These are phyloP conservation scores for Nothophoma quercina DNA, from an alignment of 2,329 filamentous ascomycete genomes.

Conservation along the genomic window DNA sequence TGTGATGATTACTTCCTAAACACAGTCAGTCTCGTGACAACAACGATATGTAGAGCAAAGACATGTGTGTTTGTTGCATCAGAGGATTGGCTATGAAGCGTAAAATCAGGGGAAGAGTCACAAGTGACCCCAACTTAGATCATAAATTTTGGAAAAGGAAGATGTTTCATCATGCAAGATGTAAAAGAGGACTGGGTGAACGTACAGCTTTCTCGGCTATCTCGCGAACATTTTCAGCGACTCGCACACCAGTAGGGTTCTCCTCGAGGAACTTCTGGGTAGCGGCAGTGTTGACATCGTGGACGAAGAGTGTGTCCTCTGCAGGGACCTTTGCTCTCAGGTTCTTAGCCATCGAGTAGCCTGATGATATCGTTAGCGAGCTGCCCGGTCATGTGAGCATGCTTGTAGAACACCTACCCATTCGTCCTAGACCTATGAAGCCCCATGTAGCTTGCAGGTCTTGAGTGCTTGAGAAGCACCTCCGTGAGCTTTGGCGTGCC, in stretches of 20 bases:
- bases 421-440: slow-evolving; percentile 60
- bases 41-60: slow-evolving; percentile 10
- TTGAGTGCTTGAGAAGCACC: slow-evolving; percentile 55
- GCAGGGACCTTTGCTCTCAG: slow-evolving; percentile 70
- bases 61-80: slow-evolving; percentile 48
- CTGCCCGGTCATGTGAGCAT: slow-evolving; percentile 30
- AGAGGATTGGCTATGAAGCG: slow-evolving; percentile 78
- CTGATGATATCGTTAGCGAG: slow-evolving; percentile 50
- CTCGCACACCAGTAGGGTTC: slow-evolving; percentile 59
- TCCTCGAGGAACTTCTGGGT: slow-evolving; percentile 66
- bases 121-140: slow-evolving; percentile 76
- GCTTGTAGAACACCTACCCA: slow-evolving; percentile 51
- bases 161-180: slow-evolving; percentile 57
- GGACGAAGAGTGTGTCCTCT: slow-evolving; percentile 68
- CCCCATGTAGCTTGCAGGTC: slow-evolving; percentile 56
- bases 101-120: slow-evolving; percentile 68
- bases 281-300: slow-evolving; percentile 69
- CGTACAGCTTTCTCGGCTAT: slow-evolving; percentile 73
- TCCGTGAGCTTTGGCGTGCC: slow-evolving; percentile 36
- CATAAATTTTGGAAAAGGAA: slow-evolving; percentile 62
- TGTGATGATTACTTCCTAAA: slow-evolving; percentile 83
- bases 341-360: slow-evolving; percentile 77
- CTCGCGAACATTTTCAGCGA: slow-evolving; percentile 66
- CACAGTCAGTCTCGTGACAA: slow-evolving; percentile 28
- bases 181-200: slow-evolving; percentile 13